Evolutionary conservation across 345 rosid genomes (phyloP).

Genomic region (Brassica rapa): DNA sequence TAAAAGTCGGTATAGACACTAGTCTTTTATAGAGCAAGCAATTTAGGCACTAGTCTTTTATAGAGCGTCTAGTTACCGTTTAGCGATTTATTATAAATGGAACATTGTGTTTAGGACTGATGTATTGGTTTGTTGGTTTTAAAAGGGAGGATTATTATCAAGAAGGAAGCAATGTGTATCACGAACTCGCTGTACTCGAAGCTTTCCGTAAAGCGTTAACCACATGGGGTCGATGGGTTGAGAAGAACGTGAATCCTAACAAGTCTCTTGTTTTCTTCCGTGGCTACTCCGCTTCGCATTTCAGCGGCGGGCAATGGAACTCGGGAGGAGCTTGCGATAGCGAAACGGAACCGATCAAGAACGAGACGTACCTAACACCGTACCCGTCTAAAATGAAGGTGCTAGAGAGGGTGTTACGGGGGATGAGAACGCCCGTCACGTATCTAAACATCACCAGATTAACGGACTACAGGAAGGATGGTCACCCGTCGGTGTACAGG

Average conservation of each 20-base stretch:
- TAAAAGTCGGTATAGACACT: no score
- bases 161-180: slow-evolving; percentile 90
- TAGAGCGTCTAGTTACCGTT: no score
- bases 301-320: slow-evolving; percentile 99
- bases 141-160: slow-evolving; percentile 93
- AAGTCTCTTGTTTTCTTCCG: slow-evolving; percentile 86
- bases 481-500: slow-evolving; percentile 87
- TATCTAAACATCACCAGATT: slow-evolving; percentile 87
- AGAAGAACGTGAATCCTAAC: slow-evolving; percentile 66
- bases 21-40: no score
- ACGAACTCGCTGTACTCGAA: slow-evolving; percentile 80
- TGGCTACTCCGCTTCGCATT: slow-evolving; percentile 91
- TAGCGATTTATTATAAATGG: no score
- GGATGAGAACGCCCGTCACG: slow-evolving; percentile 79
- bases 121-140: slow-evolving; percentile 10
- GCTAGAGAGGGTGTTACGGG: slow-evolving; percentile 67
- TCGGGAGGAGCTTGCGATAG: slow-evolving; percentile 92
- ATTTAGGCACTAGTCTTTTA: no score
- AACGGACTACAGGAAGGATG: slow-evolving; percentile 91
- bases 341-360: slow-evolving; percentile 84
- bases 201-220: slow-evolving; percentile 95
- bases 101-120: background rate
- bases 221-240: slow-evolving; percentile 96
- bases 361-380: slow-evolving; percentile 61
- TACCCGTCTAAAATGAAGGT: slow-evolving; percentile 81